Evolutionary conservation across 768 basidiomycete genomes (phyloP).

Genomic region (Pleurotus giganteus): DNA sequence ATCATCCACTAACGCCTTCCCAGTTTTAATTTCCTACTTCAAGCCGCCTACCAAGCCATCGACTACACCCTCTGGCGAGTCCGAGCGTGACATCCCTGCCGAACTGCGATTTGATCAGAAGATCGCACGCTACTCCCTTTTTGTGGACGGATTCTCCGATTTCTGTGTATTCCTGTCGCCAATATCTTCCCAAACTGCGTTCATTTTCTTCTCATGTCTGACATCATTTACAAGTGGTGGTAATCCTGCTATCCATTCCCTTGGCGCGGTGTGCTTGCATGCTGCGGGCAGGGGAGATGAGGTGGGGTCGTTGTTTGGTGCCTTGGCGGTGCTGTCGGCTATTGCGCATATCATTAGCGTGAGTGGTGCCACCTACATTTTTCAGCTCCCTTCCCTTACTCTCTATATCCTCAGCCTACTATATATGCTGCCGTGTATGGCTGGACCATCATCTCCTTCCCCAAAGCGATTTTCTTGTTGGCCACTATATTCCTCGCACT

Average conservation of each 20-base stretch:
- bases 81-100: conserved; percentile 39
- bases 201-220: conserved; percentile 58
- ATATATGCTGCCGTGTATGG: conserved; percentile 69
- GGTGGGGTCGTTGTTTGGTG: conserved; percentile 67
- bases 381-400: background rate
- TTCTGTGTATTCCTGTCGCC: conserved; percentile 54
- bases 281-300: conserved; percentile 43
- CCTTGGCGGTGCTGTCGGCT: conserved; percentile 66
- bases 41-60: conserved; percentile 45
- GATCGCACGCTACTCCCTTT: conserved; percentile 62
- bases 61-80: conserved; percentile 17
- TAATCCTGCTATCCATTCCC: conserved; percentile 67
- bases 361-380: conserved; percentile 17
- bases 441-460: conserved; percentile 58
- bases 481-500: conserved; percentile 54
- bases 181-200: conserved; percentile 48
- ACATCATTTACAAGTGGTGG: conserved; percentile 68
- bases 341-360: conserved; percentile 62
- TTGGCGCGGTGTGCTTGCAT: conserved; percentile 67
- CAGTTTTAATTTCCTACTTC: conserved; percentile 61
- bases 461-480: conserved; percentile 65
- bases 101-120: conserved; percentile 69
- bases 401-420: conserved; percentile 45
- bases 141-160: conserved; percentile 68
- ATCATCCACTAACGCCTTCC: background rate